Percentiles rank a stretch among this genome's conserved stretches.
These are phyloP conservation scores for Simplicillium aogashimaense DNA, from an alignment of 2,329 filamentous ascomycete genomes.

Conservation along the genomic window DNA sequence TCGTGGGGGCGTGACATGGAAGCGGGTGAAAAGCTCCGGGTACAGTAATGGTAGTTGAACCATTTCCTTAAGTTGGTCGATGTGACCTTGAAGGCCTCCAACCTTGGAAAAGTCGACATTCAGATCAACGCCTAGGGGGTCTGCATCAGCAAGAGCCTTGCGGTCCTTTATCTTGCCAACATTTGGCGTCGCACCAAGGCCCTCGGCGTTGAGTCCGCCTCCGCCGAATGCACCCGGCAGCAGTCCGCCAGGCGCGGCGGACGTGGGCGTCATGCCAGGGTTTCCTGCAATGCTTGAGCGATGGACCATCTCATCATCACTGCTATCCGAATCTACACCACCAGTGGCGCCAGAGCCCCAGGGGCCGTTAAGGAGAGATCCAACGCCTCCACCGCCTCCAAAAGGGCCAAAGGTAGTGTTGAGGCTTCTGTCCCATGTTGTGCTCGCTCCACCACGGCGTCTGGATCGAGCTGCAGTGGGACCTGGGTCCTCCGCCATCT, in stretches of 20 bases:
- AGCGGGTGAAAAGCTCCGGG: constrained; percentile 83
- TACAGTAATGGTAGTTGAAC: constrained; percentile 89
- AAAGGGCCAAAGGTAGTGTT: constrained; percentile 92
- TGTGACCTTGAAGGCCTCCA: constrained; percentile 84
- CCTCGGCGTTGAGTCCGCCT: constrained; percentile 29
- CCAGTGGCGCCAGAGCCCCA: constrained; percentile 66
- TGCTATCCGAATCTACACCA: constrained; percentile 87
- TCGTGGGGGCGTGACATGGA: constrained; percentile 87
- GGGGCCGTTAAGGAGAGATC: constrained; percentile 63
- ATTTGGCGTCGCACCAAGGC: constrained; percentile 48
- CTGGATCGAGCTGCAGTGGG: constrained; percentile 61
- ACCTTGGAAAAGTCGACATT: constrained; percentile 92
- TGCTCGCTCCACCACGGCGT: constrained; percentile 49
- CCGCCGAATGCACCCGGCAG: constrained; percentile 22
- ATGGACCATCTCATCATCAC: constrained; percentile 77
- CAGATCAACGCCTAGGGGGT: constrained; percentile 86
- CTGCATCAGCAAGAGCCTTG: constrained; percentile 84
- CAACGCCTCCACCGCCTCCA: constrained; percentile 68
- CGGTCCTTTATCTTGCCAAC: constrained; percentile 90
- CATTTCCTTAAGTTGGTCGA: constrained; percentile 98
- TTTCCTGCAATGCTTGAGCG: constrained; percentile 48
- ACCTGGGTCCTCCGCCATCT: constrained; percentile 50
- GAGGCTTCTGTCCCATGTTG: constrained; percentile 66
- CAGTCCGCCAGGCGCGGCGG: constrained; percentile 35
- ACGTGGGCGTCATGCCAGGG: constrained; percentile 50